Evolutionary conservation across 2,329 filamentous ascomycete species (phyloP).

Genomic region (Decorospora gaudefroyi): DNA sequence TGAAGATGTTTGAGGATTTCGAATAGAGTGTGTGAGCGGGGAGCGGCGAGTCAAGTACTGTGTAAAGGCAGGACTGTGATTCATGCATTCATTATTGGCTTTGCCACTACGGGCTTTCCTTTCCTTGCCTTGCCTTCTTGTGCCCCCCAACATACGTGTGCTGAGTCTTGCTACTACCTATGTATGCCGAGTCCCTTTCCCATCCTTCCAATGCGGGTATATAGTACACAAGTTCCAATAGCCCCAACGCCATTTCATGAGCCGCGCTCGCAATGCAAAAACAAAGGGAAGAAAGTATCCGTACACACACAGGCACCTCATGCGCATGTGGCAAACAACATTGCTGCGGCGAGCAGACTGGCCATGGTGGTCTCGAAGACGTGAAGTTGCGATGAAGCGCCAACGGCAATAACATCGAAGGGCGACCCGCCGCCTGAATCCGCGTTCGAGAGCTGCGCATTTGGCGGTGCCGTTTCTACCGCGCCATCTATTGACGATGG

Average conservation of each 20-base stretch:
- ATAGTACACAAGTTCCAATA: conserved; percentile 29
- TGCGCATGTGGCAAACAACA: conserved; percentile 16
- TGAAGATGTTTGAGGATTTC: no score
- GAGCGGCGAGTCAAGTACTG: no score
- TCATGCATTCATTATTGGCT: no score
- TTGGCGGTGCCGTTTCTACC: conserved; percentile 26
- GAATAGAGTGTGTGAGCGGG: no score
- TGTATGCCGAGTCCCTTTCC: background rate
- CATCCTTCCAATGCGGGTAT: conserved; percentile 29
- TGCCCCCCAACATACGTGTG: background rate
- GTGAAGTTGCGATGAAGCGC: conserved; percentile 22
- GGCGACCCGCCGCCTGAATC: conserved; percentile 53
- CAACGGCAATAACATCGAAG: conserved; percentile 47
- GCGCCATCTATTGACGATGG: conserved; percentile 12
- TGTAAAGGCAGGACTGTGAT: no score
- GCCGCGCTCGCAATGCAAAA: conserved; percentile 15
- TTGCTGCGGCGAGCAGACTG: conserved; percentile 18
- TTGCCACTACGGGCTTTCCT: no score
- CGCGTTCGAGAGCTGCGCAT: conserved; percentile 41
- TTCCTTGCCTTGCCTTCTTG: conserved; percentile 3
- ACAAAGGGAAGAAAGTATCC: conserved; percentile 13
- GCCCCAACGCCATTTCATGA: conserved; percentile 24
- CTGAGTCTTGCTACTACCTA: background rate
- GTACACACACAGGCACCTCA: no score
- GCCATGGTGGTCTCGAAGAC: conserved; percentile 7